Conservation (phyloP, 139 green algal species). For the Chlamydomonas sp. region DNA sequence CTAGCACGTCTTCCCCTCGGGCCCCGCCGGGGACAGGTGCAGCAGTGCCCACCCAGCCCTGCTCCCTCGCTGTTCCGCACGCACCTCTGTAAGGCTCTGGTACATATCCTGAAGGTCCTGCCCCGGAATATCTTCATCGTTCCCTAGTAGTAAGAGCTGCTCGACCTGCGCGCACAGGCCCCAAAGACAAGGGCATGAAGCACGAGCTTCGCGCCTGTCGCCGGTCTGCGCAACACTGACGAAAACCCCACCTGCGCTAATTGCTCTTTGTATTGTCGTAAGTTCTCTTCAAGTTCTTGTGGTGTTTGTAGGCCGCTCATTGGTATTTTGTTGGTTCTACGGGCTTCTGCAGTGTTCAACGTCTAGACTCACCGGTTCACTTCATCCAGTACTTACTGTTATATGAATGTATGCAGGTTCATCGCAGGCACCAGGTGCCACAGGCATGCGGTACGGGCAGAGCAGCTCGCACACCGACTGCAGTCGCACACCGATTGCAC, state of each 20-base stretch:
- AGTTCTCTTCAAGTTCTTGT: constrained; percentile 67
- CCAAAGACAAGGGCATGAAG: not conserved
- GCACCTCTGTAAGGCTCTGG: constrained; percentile 72
- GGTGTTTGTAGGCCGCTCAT: constrained; percentile 33
- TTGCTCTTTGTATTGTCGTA: constrained; percentile 67
- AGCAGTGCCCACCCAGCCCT: not conserved
- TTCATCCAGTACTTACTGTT: too few species aligned
- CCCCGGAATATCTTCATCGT: constrained; percentile 67
- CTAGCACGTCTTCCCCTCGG: not conserved
- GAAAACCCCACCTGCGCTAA: constrained; percentile 36
- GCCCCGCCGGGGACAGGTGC: not conserved
- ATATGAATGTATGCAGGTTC: too few species aligned
- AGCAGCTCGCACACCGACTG: too few species aligned
- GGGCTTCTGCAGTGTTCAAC: too few species aligned
- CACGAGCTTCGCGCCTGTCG: not conserved
- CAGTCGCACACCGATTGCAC: too few species aligned
- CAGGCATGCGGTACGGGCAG: too few species aligned
- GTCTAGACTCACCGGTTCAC: too few species aligned
- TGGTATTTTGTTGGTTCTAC: too few species aligned
- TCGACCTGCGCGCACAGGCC: constrained; percentile 66
- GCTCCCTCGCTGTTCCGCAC: not conserved
- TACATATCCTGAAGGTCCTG: constrained; percentile 80
- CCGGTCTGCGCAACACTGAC: not conserved
- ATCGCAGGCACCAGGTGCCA: too few species aligned
- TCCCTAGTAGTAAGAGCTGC: constrained; percentile 68